Evolutionary conservation across 129 eudicot genomes (phyloP).

Genomic region (Artemisia argyi): DNA sequence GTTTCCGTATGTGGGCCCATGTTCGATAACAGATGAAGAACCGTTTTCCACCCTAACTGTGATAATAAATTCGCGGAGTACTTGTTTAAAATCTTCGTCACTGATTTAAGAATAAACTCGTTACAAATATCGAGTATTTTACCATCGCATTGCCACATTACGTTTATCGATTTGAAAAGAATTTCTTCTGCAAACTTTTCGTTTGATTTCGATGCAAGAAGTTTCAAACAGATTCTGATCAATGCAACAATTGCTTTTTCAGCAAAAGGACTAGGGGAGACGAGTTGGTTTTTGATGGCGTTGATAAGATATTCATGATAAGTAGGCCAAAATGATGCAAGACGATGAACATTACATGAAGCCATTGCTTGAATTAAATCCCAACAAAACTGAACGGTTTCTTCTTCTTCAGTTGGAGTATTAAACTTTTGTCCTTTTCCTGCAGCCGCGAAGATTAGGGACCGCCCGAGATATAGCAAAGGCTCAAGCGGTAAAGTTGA

Average conservation of each 20-base stretch:
- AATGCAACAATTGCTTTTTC: constrained; percentile 70
- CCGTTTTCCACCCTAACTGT: constrained; percentile 73
- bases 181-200: constrained; percentile 68
- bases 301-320: constrained; percentile 62
- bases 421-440: constrained; percentile 95
- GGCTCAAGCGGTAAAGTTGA: constrained; percentile 62
- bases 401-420: constrained; percentile 88
- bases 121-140: constrained; percentile 76
- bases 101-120: constrained; percentile 52
- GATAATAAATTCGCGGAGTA: constrained; percentile 54
- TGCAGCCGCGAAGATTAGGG: constrained; percentile 72
- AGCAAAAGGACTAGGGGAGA: constrained; percentile 79
- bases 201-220: constrained; percentile 41
- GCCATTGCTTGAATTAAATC: constrained; percentile 58
- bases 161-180: constrained; percentile 69
- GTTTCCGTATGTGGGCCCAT: constrained; percentile 73
- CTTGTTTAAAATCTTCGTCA: constrained; percentile 48
- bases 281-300: constrained; percentile 69
- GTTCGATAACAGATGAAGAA: constrained; percentile 59
- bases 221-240: constrained; percentile 51
- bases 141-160: constrained; percentile 85
- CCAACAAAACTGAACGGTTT: constrained; percentile 90
- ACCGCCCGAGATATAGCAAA: constrained; percentile 72
- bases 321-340: constrained; percentile 67
- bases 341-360: constrained; percentile 49